Conservation (phyloP, 768 basidiomycete species). For the Dictyophora rubrovolvata region DNA sequence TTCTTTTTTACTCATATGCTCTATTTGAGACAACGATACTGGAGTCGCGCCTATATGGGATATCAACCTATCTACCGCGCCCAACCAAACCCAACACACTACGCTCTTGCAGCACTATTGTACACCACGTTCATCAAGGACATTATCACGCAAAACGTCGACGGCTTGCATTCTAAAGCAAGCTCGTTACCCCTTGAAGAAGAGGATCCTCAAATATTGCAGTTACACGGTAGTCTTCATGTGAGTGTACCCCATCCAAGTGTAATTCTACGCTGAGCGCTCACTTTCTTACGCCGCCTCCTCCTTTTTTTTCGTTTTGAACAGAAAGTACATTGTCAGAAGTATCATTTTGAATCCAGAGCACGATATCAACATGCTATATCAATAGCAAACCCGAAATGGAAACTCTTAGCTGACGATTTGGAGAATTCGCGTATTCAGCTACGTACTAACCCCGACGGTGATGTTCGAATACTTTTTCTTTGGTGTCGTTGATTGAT, state of each 20-base stretch:
- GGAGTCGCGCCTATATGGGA: constrained; percentile 70
- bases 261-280: no score
- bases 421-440: constrained; percentile 46
- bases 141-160: constrained; percentile 82
- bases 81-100: constrained; percentile 82
- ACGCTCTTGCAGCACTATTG: constrained; percentile 74
- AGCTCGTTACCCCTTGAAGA: constrained; percentile 35
- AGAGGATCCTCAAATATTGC: constrained; percentile 44
- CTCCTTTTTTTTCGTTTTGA: not conserved
- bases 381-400: constrained; percentile 63
- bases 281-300: no score
- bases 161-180: constrained; percentile 85
- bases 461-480: constrained; percentile 47
- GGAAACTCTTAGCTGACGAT: constrained; percentile 51
- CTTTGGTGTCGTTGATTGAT: not conserved
- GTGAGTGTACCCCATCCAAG: constrained; percentile 29
- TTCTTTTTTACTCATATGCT: not conserved
- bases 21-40: constrained; percentile 68
- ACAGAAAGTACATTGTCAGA: constrained; percentile 73
- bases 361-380: constrained; percentile 66
- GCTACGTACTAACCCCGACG: constrained; percentile 84
- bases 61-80: constrained; percentile 80
- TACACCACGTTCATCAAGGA: constrained; percentile 47
- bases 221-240: constrained; percentile 84
- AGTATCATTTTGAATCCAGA: constrained; percentile 60